These are phyloP conservation scores for Penicillium nordicum DNA, from an alignment of 2,329 filamentous ascomycete genomes.

Conservation along the genomic window DNA sequence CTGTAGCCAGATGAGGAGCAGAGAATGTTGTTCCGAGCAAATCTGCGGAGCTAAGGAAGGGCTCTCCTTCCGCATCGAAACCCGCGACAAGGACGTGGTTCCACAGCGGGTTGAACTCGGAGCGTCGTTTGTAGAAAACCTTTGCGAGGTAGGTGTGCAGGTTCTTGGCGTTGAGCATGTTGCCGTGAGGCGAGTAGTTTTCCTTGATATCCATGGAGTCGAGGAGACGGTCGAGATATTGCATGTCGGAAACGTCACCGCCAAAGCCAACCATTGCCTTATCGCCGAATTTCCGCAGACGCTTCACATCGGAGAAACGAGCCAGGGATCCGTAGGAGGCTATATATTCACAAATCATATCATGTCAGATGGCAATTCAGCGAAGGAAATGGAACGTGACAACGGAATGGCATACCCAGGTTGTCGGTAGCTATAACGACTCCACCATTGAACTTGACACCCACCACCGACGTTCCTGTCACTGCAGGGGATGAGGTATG, in stretches of 20 bases:
- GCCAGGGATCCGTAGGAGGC: conserved; percentile 97
- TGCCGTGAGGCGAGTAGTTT: conserved; percentile 64
- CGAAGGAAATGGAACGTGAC: not conserved
- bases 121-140: conserved; percentile 91
- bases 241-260: conserved; percentile 98
- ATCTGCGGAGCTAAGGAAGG: conserved; percentile 89
- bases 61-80: conserved; percentile 71
- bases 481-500: conserved; percentile 92
- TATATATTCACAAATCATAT: conserved; percentile 36
- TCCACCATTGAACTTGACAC: conserved; percentile 92
- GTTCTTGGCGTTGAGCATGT: conserved; percentile 78
- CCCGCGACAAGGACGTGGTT: conserved; percentile 91
- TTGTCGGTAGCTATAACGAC: conserved; percentile 97
- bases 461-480: conserved; percentile 92
- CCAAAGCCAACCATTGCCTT: conserved; percentile 87
- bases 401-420: conserved; percentile 60
- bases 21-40: conserved; percentile 89
- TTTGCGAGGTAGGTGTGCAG: conserved; percentile 95
- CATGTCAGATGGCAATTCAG: not conserved
- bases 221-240: conserved; percentile 90
- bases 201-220: conserved; percentile 82
- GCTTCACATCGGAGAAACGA: conserved; percentile 94
- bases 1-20: conserved; percentile 83
- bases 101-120: conserved; percentile 96
- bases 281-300: conserved; percentile 82